Percentiles rank a stretch among this genome's conserved stretches.
These are phyloP conservation scores for Alternaria gansuensis DNA, from an alignment of 2,329 filamentous ascomycete genomes.

Conservation along the genomic window DNA sequence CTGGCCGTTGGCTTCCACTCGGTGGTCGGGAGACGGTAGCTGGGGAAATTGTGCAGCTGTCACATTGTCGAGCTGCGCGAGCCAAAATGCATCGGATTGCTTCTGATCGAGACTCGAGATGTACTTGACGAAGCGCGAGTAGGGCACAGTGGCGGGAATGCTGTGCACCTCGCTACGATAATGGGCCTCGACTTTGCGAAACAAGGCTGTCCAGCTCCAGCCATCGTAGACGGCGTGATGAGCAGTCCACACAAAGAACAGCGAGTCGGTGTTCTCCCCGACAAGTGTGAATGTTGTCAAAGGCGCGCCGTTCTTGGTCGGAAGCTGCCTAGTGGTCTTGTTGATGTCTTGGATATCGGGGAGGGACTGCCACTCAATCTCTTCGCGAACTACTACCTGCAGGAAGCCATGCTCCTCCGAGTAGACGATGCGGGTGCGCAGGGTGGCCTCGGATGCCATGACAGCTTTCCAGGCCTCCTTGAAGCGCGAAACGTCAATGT, in stretches of 20 bases:
- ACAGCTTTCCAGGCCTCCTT: conserved; percentile 58
- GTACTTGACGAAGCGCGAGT: conserved; percentile 47
- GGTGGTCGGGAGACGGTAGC: conserved; percentile 44
- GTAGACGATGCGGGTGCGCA: conserved; percentile 57
- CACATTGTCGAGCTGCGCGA: conserved; percentile 38
- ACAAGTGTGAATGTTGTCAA: conserved; percentile 30
- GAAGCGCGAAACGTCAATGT: conserved; percentile 49
- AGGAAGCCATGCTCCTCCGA: conserved; percentile 45
- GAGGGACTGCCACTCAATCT: conserved; percentile 32
- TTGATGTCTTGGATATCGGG: conserved; percentile 36
- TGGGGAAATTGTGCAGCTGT: conserved; percentile 45
- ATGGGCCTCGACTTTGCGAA: conserved; percentile 39
- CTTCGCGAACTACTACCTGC: conserved; percentile 44
- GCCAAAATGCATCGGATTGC: conserved; percentile 43
- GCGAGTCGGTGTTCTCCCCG: conserved; percentile 21
- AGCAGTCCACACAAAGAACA: conserved; percentile 48
- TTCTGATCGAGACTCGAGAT: conserved; percentile 38
- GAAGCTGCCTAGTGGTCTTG: conserved; percentile 39
- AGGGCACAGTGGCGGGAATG: conserved; percentile 35
- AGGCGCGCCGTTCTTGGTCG: conserved; percentile 39
- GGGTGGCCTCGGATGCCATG: conserved; percentile 55
- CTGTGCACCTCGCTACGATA: conserved; percentile 25
- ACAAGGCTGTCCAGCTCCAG: conserved; percentile 42
- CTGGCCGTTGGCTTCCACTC: conserved; percentile 43
- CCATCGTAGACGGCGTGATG: conserved; percentile 53